Evolutionary conservation across 495 filamentous ascomycete genomes (phyloP).

Genomic region (Cercophora newfieldiana): DNA sequence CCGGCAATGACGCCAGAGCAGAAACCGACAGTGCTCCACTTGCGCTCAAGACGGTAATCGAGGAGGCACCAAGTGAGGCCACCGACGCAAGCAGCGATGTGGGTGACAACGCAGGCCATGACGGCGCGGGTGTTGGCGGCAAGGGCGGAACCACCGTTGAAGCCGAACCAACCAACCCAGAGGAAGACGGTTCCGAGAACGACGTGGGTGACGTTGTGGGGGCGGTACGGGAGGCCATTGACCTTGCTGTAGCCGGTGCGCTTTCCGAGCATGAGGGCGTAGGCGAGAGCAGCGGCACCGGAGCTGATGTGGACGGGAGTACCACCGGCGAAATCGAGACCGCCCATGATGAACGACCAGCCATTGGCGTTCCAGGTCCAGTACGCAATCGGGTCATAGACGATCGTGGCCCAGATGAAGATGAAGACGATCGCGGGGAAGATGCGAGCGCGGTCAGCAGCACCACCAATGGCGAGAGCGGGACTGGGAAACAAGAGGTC

Average conservation of each 20-base stretch:
- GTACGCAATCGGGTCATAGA: constrained; percentile 95
- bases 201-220: constrained; percentile 96
- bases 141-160: constrained; percentile 94
- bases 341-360: constrained; percentile 82
- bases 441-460: constrained; percentile 92
- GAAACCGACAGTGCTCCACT: constrained; percentile 98
- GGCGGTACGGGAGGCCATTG: constrained; percentile 91
- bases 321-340: constrained; percentile 93
- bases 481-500: constrained; percentile 50
- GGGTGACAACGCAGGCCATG: constrained; percentile 73
- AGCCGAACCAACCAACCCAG: constrained; percentile 99
- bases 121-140: constrained; percentile 84
- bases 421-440: constrained; percentile 92
- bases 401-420: constrained; percentile 92
- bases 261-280: constrained; percentile 91
- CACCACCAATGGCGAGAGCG: constrained; percentile 87
- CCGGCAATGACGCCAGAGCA: constrained; percentile 94
- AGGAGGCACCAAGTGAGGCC: constrained; percentile 95
- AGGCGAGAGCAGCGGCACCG: constrained; percentile 83
- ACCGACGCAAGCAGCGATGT: constrained; percentile 77
- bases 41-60: constrained; percentile 90
- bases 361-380: constrained; percentile 95
- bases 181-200: constrained; percentile 97
- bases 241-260: constrained; percentile 76
- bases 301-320: constrained; percentile 96